Evolutionary conservation across 352 stramenopile genomes (phyloP).

Genomic region (Phytophthora macrochlamydospora): DNA sequence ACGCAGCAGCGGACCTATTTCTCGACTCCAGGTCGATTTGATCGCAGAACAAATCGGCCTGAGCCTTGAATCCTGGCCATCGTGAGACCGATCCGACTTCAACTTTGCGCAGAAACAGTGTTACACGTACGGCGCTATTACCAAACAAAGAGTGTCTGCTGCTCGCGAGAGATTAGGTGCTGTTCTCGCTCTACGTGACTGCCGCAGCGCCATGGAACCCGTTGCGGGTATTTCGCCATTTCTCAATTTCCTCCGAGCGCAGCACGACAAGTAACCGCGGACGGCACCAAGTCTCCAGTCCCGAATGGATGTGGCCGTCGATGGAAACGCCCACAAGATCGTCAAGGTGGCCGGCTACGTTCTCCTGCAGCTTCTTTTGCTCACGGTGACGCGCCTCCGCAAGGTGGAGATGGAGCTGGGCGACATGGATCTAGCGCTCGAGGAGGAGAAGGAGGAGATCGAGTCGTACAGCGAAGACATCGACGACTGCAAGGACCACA

Average conservation of each 20-base stretch:
- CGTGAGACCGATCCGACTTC: not conserved
- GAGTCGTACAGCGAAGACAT: conserved; percentile 31
- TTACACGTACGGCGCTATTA: not conserved
- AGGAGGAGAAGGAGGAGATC: conserved; percentile 31
- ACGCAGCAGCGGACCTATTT: not conserved
- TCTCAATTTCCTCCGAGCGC: not conserved
- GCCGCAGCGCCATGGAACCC: not conserved
- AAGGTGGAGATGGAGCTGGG: conserved; percentile 28
- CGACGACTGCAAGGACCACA: conserved; percentile 22
- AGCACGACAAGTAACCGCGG: not conserved
- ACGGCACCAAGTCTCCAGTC: not conserved
- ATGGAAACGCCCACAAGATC: conserved; percentile 18
- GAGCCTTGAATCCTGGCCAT: not conserved
- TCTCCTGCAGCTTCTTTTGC: conserved; percentile 27
- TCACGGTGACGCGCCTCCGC: conserved; percentile 27
- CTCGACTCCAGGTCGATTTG: not conserved
- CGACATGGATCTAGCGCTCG: conserved; percentile 23
- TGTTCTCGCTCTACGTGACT: not conserved
- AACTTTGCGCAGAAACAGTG: not conserved
- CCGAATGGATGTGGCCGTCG: conserved; percentile 19
- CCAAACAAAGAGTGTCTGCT: not conserved
- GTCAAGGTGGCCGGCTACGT: conserved; percentile 20
- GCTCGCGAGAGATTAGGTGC: not conserved
- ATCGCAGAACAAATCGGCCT: not conserved
- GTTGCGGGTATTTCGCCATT: not conserved